phyloP scores from a whole-genome alignment of 805 yeast species.

The Starmerella vitae region DNA sequence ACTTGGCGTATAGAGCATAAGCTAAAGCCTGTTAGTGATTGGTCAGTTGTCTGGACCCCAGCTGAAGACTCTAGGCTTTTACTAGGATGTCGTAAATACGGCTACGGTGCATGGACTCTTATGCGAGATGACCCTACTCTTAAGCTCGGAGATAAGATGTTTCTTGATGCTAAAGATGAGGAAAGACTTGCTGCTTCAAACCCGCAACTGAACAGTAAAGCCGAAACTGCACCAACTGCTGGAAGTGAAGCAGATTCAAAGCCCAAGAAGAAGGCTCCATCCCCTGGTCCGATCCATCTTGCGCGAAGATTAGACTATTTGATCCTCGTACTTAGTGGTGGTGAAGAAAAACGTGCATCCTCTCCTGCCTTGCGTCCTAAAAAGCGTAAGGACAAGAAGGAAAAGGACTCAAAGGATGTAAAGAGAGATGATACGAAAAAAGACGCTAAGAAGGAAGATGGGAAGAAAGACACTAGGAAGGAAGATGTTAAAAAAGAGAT shows the following conservation, averaged over 20 bases:
- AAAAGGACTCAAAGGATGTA: constrained; percentile 8
- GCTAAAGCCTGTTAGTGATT: constrained; percentile 74
- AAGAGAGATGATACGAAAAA: constrained; percentile 7
- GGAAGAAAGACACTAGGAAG: constrained; percentile 13
- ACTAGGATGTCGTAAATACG: constrained; percentile 81
- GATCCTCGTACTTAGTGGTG: constrained; percentile 54
- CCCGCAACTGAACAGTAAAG: neutral
- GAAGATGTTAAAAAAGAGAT: constrained; percentile 17
- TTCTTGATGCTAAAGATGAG: constrained; percentile 32
- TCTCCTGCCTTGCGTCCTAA: constrained; percentile 14
- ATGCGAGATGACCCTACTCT: constrained; percentile 91
- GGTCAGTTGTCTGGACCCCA: constrained; percentile 79
- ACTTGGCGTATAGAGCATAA: constrained; percentile 43
- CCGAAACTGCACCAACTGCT: constrained; percentile 7
- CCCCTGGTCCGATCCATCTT: constrained; percentile 82
- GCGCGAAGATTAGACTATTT: constrained; percentile 85
- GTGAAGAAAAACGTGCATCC: constrained; percentile 16
- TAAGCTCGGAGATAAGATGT: constrained; percentile 73
- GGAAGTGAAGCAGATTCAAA: constrained; percentile 1
- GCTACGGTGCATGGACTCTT: constrained; percentile 90
- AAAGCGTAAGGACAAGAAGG: constrained; percentile 10
- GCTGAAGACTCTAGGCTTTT: constrained; percentile 77
- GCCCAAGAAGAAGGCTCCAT: constrained; percentile 24
- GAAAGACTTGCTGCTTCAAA: constrained; percentile 13
- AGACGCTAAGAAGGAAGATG: constrained; percentile 2